Evolutionary conservation across 176 grass and related monocot genomes (phyloP).

Genomic region (Zea luxurians): DNA sequence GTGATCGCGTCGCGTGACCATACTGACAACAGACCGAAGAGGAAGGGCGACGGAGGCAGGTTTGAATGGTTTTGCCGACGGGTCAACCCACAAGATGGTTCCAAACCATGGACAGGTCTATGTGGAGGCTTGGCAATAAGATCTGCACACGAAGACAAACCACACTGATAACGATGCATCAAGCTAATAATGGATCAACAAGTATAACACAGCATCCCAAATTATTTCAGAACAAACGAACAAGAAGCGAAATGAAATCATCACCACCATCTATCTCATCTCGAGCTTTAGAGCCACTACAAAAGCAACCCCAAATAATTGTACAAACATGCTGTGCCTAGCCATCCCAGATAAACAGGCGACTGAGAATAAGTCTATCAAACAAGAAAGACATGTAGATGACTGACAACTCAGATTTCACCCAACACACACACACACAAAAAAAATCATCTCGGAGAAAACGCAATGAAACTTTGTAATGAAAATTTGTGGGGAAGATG

Average conservation of each 20-base stretch:
- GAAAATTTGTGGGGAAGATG: slow-evolving; percentile 45
- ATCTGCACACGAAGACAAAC: neutral
- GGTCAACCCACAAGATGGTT: too few relatives aligned
- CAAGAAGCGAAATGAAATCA: neutral
- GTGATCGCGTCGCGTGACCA: too few relatives aligned
- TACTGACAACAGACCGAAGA: too few relatives aligned
- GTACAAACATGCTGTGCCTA: slow-evolving; percentile 41
- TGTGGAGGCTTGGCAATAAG: too few relatives aligned
- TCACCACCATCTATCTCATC: neutral
- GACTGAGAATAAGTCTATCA: neutral
- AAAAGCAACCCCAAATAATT: slow-evolving; percentile 49
- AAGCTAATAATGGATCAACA: neutral
- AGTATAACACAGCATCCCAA: neutral
- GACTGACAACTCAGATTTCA: neutral
- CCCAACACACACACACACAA: slow-evolving; percentile 17
- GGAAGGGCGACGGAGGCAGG: too few relatives aligned
- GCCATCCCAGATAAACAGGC: slow-evolving; percentile 26
- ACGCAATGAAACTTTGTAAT: slow-evolving; percentile 23
- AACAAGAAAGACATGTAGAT: slow-evolving; percentile 19
- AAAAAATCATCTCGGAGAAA: slow-evolving; percentile 12
- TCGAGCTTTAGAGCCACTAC: neutral
- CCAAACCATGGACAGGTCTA: too few relatives aligned
- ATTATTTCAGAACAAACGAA: neutral
- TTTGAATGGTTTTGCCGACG: too few relatives aligned
- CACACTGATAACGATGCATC: neutral